These are phyloP conservation scores for Barnettozyma wickerhamii DNA, from an alignment of 805 yeast species.

Conservation along the genomic window DNA sequence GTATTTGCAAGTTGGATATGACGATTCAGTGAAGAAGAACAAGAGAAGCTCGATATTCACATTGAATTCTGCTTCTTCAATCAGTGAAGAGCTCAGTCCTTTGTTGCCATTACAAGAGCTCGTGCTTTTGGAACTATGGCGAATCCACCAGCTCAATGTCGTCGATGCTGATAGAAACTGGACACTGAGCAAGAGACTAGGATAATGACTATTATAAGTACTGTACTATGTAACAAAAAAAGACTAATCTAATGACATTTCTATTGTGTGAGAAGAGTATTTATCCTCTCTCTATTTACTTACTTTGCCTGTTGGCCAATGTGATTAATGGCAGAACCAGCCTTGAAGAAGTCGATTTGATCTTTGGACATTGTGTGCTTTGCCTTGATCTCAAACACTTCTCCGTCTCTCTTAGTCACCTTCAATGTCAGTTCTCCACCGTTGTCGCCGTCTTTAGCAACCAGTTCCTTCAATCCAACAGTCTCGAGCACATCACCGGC, in stretches of 20 bases:
- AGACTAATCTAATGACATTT: too few species aligned
- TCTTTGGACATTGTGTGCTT: slow-evolving; percentile 97
- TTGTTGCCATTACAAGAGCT: slow-evolving; percentile 41
- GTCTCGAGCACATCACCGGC: slow-evolving; percentile 80
- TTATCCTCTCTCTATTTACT: too few species aligned
- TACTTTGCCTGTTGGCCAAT: too few species aligned
- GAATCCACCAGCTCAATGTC: slow-evolving; percentile 55
- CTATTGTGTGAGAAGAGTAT: too few species aligned
- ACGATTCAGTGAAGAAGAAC: slow-evolving; percentile 17
- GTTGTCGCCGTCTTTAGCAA: slow-evolving; percentile 78
- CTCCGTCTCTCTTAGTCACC: slow-evolving; percentile 74
- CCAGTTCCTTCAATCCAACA: slow-evolving; percentile 66
- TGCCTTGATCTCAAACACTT: slow-evolving; percentile 61
- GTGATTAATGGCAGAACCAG: slow-evolving; percentile 94
- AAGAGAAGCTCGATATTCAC: slow-evolving; percentile 24
- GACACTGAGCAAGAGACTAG: slow-evolving; percentile 52
- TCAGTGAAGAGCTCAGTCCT: slow-evolving; percentile 28
- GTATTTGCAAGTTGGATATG: slow-evolving; percentile 60
- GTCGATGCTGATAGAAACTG: slow-evolving; percentile 67
- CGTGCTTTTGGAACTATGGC: slow-evolving; percentile 65
- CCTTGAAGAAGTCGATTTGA: slow-evolving; percentile 93
- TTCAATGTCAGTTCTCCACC: slow-evolving; percentile 74
- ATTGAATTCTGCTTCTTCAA: slow-evolving; percentile 14
- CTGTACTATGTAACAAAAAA: too few species aligned
- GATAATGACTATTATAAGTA: neutral